Conservation (phyloP, 2,329 filamentous ascomycete genomes). For the Rhynchosporium agropyri region DNA sequence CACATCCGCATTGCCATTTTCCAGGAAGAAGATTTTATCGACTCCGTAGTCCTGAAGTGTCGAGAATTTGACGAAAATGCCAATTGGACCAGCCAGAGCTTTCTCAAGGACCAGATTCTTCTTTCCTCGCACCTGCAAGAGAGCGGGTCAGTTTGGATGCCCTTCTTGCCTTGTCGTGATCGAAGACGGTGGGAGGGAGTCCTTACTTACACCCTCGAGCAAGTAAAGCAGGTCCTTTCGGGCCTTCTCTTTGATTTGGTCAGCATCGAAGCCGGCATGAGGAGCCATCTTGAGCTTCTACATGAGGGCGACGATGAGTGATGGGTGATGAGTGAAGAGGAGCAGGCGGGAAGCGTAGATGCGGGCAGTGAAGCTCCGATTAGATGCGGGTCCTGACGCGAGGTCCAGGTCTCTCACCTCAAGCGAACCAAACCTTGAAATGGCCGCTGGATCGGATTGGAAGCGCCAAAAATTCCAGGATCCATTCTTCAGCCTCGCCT, state of each 20-base stretch:
- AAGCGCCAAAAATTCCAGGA: conserved; percentile 1
- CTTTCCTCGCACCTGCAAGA: conserved; percentile 85
- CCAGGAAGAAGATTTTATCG: conserved; percentile 94
- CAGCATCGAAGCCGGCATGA: conserved; percentile 70
- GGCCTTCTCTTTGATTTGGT: conserved; percentile 78
- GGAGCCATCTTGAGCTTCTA: conserved; percentile 67
- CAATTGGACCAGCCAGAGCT: conserved; percentile 84
- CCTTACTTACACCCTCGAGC: conserved; percentile 85
- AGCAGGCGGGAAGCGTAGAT: conserved; percentile 9
- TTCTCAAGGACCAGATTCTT: conserved; percentile 97
- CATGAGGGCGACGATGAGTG: conserved; percentile 44
- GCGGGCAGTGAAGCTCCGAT: not conserved
- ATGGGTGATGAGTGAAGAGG: conserved; percentile 12
- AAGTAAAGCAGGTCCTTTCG: conserved; percentile 87
- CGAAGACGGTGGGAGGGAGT: conserved; percentile 27
- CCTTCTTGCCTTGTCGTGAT: conserved; percentile 22
- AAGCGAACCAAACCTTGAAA: too few species aligned
- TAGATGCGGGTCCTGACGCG: not conserved
- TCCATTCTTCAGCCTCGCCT: conserved; percentile 33
- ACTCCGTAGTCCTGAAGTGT: conserved; percentile 96
- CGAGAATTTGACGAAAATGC: conserved; percentile 91
- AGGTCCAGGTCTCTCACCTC: not conserved
- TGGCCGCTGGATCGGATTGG: too few species aligned
- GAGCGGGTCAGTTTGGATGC: conserved; percentile 39
- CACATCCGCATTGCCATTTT: conserved; percentile 93